Conservation (phyloP, 176 grass and related monocot species). For the Triticum dicoccoides region DNA sequence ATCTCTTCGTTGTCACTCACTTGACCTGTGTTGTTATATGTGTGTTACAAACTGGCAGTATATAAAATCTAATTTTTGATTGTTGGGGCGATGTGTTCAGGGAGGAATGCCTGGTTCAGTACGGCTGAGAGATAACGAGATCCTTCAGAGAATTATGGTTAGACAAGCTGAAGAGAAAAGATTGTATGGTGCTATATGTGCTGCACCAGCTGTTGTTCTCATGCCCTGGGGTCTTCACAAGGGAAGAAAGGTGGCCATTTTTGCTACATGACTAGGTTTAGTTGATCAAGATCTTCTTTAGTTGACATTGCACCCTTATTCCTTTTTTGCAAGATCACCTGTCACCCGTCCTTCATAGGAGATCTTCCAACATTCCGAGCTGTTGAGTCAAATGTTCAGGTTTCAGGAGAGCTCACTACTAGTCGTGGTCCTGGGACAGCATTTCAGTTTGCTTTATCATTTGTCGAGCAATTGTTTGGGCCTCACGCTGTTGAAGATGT, state of each 20-base stretch:
- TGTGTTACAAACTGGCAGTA: not conserved
- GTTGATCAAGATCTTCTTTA: not conserved
- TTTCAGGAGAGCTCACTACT: constrained; percentile 83
- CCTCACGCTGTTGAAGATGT: constrained; percentile 51
- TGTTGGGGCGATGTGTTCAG: constrained; percentile 34
- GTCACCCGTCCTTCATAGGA: constrained; percentile 92
- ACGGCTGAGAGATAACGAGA: constrained; percentile 70
- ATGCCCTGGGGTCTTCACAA: constrained; percentile 82
- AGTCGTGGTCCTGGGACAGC: constrained; percentile 84
- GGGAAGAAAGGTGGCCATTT: constrained; percentile 64
- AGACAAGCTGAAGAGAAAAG: constrained; percentile 77
- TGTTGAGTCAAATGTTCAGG: constrained; percentile 80
- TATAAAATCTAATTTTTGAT: constrained; percentile 6
- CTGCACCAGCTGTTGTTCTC: constrained; percentile 79
- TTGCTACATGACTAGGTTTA: constrained; percentile 15
- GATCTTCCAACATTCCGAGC: constrained; percentile 81
- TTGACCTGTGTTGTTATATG: constrained; percentile 13
- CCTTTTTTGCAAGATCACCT: constrained; percentile 66
- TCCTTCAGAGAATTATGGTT: constrained; percentile 72
- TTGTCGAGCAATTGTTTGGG: constrained; percentile 86
- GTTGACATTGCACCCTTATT: not conserved
- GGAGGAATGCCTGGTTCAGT: constrained; percentile 95
- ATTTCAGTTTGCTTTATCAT: constrained; percentile 84
- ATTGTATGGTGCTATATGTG: constrained; percentile 91
- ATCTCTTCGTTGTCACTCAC: not conserved